phyloP scores from a whole-genome alignment of 169 alveolate species.

The Cystoisospora suis region DNA sequence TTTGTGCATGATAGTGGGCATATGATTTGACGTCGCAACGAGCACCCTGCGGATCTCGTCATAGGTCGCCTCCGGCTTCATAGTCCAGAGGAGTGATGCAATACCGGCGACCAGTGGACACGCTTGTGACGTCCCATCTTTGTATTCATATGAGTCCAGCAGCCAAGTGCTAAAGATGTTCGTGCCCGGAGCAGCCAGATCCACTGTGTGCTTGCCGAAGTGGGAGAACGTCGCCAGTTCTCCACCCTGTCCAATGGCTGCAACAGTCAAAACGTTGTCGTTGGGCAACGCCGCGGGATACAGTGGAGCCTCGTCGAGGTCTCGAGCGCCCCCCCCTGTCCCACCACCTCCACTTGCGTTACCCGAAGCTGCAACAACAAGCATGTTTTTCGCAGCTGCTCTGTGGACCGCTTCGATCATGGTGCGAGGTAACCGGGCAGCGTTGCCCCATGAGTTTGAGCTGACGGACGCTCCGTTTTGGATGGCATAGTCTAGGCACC shows the following conservation, averaged over 20 bases:
- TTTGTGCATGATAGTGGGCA: background rate
- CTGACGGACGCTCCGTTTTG: constrained; percentile 72
- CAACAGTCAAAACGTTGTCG: constrained; percentile 65
- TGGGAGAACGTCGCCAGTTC: constrained; percentile 69
- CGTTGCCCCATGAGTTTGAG: constrained; percentile 79
- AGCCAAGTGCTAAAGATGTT: constrained; percentile 70
- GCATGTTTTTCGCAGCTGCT: constrained; percentile 69
- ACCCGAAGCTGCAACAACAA: constrained; percentile 78
- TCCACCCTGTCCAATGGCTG: constrained; percentile 70
- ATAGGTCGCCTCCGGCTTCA: constrained; percentile 4
- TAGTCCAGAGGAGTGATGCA: constrained; percentile 19
- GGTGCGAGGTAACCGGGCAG: constrained; percentile 55
- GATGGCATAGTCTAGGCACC: constrained; percentile 71
- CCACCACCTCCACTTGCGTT: constrained; percentile 48
- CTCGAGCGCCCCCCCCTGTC: background rate
- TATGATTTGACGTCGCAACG: background rate
- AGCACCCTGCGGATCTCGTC: background rate
- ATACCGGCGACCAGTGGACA: constrained; percentile 74
- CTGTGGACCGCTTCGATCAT: constrained; percentile 72
- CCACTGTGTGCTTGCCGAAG: constrained; percentile 71
- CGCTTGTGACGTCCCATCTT: constrained; percentile 74
- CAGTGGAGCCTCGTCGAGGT: constrained; percentile 71
- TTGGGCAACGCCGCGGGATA: constrained; percentile 68
- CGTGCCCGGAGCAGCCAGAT: constrained; percentile 76
- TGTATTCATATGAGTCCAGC: constrained; percentile 41